Evolutionary conservation across 106 monocot species (phyloP).

Genomic region (Dioscorea zingiberensis): DNA sequence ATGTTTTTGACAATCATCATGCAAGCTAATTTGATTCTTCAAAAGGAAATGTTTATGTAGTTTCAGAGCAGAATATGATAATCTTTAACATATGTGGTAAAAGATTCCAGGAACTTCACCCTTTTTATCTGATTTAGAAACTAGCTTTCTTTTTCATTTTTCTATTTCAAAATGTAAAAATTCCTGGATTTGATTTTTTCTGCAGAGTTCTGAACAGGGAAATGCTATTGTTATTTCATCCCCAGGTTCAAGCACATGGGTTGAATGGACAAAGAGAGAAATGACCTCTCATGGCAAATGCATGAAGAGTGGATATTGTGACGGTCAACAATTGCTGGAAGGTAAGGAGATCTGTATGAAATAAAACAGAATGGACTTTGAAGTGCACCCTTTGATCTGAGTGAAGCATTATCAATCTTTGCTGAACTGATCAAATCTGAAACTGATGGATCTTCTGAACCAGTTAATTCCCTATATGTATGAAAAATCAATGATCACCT

Average conservation of each 20-base stretch:
- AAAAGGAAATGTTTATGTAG: too few relatives aligned
- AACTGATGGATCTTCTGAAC: background rate
- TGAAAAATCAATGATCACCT: slow-evolving; percentile 1
- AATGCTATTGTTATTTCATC: slow-evolving; percentile 1
- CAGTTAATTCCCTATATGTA: background rate
- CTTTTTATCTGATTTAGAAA: too few relatives aligned
- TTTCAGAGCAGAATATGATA: too few relatives aligned
- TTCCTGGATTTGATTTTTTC: background rate
- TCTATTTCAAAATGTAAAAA: background rate
- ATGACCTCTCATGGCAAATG: background rate
- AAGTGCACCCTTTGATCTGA: slow-evolving; percentile 13
- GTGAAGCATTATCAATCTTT: slow-evolving; percentile 11
- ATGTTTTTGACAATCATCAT: too few relatives aligned
- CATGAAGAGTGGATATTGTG: slow-evolving; percentile 6
- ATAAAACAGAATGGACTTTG: slow-evolving; percentile 12
- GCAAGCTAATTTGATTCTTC: too few relatives aligned
- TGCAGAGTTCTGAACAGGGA: background rate
- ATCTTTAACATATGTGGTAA: too few relatives aligned
- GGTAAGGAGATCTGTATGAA: slow-evolving; percentile 7
- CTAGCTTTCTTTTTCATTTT: too few relatives aligned
- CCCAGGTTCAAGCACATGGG: background rate
- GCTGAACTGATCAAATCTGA: slow-evolving; percentile 3
- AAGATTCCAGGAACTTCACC: too few relatives aligned
- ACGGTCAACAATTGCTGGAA: slow-evolving; percentile 4
- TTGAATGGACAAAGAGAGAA: background rate